phyloP scores from a whole-genome alignment of 129 eudicot species.

The sunflower (Helianthus annuus) region HanXRQr2.0-SUNRISE NC_035446.2:108045991-108046490 shows the following conservation, averaged over 20 bases:
- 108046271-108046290: conserved; percentile 44
- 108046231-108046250: background rate
- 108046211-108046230: background rate
- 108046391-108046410: conserved; percentile 54
- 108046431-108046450: background rate
- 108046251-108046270: background rate
- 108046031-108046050: background rate
- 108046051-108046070: background rate
- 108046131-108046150: conserved; percentile 60
- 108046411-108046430: background rate
- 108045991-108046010: background rate
- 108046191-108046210: conserved; percentile 7
- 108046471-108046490: background rate
- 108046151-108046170: conserved; percentile 76
- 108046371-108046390: conserved; percentile 60
- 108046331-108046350: conserved; percentile 74
- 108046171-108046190: conserved; percentile 49
- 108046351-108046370: conserved; percentile 68
- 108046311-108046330: conserved; percentile 68
- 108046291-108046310: conserved; percentile 82
- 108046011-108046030: background rate
- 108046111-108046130: conserved; percentile 53
- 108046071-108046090: background rate
- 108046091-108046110: conserved; percentile 54
- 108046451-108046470: background rate